Conservation (phyloP, 208 protist genomes). For the Naegleria gruberi region DNA sequence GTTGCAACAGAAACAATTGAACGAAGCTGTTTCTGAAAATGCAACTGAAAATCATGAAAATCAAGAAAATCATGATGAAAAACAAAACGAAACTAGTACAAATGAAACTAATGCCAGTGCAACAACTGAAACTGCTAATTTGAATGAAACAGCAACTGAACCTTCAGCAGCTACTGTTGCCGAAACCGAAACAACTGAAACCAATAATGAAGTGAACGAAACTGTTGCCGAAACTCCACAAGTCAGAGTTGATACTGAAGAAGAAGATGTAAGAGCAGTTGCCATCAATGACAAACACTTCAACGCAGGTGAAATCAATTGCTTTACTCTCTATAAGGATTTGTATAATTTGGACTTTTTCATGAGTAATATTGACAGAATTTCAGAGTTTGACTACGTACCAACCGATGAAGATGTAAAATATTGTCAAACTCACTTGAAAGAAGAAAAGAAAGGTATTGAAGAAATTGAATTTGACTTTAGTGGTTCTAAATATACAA, state of each 20-base stretch:
- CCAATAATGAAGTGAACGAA: too few species aligned
- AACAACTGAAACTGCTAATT: too few species aligned
- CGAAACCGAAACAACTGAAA: too few species aligned
- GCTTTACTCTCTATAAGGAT: not conserved
- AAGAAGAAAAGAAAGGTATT: not conserved
- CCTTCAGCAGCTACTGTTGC: too few species aligned
- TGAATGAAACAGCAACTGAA: too few species aligned
- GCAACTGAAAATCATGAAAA: not conserved
- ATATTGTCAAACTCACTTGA: not conserved
- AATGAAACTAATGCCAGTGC: too few species aligned
- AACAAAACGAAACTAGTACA: too few species aligned
- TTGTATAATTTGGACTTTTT: not conserved
- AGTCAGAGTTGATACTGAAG: not conserved
- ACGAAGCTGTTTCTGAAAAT: too few species aligned
- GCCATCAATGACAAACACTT: not conserved
- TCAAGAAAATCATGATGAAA: not conserved
- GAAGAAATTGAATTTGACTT: not conserved
- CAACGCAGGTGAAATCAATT: not conserved
- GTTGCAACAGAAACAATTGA: not conserved
- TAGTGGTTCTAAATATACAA: not conserved
- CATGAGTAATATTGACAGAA: not conserved
- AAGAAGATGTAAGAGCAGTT: not conserved
- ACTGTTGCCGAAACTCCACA: too few species aligned
- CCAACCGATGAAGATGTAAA: constrained; percentile 14
- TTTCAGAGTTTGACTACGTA: not conserved